These are phyloP conservation scores for Phaeolepiota aurea DNA, from an alignment of 768 basidiomycete genomes.

Conservation along the genomic window DNA sequence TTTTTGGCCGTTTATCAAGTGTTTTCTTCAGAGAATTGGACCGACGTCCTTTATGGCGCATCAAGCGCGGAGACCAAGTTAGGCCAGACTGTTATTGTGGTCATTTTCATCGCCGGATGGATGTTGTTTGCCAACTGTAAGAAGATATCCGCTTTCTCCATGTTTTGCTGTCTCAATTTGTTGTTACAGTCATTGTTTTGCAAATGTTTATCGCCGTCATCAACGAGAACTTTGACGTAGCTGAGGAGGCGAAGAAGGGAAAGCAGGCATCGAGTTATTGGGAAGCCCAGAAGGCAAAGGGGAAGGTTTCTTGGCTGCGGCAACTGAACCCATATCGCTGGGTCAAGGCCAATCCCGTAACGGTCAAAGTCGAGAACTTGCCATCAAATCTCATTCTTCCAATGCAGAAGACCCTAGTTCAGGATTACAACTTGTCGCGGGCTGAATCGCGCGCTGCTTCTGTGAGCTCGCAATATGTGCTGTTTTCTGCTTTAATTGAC, in stretches of 20 bases:
- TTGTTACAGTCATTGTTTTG: conserved; percentile 68
- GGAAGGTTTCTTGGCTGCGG: conserved; percentile 57
- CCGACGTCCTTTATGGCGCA: conserved; percentile 58
- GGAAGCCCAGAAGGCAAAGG: conserved; percentile 46
- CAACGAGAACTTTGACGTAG: conserved; percentile 90
- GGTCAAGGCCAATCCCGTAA: conserved; percentile 65
- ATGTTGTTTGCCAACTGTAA: conserved; percentile 87
- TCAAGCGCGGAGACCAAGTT: conserved; percentile 52
- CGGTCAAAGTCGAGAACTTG: conserved; percentile 60
- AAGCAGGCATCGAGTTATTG: conserved; percentile 71
- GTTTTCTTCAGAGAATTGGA: conserved; percentile 94
- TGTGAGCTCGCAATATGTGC: conserved; percentile 4
- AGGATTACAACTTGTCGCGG: conserved; percentile 12
- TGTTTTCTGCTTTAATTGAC: neutral
- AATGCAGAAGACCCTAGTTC: conserved; percentile 68
- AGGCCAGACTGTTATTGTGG: conserved; percentile 62
- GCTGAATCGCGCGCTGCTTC: conserved; percentile 9
- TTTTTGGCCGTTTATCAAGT: conserved; percentile 86
- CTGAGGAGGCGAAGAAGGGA: conserved; percentile 82
- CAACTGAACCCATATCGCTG: conserved; percentile 84
- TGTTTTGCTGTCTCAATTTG: neutral
- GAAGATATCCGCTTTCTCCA: conserved; percentile 19
- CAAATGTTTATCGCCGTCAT: conserved; percentile 98
- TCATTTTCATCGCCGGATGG: conserved; percentile 76
- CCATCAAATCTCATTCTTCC: conserved; percentile 73